phyloP scores from a whole-genome alignment of 768 basidiomycete genomes.

The Brasilioporus rufonigricans region DNA sequence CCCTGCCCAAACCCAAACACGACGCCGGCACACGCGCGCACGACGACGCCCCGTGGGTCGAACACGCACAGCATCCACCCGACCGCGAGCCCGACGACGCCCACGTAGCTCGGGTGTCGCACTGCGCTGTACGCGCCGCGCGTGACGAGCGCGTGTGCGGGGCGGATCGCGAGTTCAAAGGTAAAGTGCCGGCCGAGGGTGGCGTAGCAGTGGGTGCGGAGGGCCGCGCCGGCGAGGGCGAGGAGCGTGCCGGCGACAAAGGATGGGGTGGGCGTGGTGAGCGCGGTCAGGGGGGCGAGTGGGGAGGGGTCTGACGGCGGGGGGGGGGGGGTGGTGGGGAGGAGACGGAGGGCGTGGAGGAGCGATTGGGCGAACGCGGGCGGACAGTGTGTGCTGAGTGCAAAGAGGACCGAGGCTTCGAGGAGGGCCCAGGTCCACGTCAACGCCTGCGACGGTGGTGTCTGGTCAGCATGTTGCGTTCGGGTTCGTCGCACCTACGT shows the following conservation, averaged over 20 bases:
- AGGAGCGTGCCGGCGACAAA: conserved; percentile 11
- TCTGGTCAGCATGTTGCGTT: not conserved
- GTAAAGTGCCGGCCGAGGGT: conserved; percentile 26
- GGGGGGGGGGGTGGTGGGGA: not conserved
- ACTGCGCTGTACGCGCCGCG: conserved; percentile 26
- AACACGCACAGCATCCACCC: conserved; percentile 9
- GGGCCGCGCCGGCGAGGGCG: conserved; percentile 3
- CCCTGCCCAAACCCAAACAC: not conserved
- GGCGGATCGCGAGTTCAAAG: conserved; percentile 25
- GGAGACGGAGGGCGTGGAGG: not conserved
- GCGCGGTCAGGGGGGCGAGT: not conserved
- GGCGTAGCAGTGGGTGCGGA: conserved; percentile 19
- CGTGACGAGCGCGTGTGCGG: conserved; percentile 25
- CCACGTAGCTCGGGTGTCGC: conserved; percentile 33
- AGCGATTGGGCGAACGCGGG: not conserved
- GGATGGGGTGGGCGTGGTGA: conserved; percentile 1
- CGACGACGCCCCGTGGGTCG: conserved; percentile 4
- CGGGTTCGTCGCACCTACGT: not conserved
- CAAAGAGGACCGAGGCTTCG: conserved; percentile 1
- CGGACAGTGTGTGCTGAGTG: not conserved
- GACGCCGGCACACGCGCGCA: not conserved
- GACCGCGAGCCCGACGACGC: fast-evolving
- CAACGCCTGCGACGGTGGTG: not conserved
- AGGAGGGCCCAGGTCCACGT: conserved; percentile 5
- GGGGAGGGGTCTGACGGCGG: too few relatives aligned